Evolutionary conservation across 139 green algal genomes (phyloP).

Genomic region (Trebouxia sp.): DNA sequence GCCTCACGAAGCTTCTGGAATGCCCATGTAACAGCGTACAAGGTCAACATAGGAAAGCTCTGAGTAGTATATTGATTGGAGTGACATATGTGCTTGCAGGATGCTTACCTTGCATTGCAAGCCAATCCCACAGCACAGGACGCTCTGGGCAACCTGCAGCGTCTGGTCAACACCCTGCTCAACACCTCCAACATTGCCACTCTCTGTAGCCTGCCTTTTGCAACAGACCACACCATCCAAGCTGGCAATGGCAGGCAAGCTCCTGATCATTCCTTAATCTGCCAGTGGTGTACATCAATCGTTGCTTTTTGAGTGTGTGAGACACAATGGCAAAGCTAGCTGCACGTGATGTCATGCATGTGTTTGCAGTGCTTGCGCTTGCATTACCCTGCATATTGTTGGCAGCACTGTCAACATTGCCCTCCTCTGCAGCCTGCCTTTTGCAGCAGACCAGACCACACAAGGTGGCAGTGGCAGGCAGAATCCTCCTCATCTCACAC

Average conservation of each 20-base stretch:
- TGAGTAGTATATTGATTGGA: background rate
- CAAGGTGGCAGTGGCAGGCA: background rate
- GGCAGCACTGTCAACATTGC: background rate
- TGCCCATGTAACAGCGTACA: background rate
- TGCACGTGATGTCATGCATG: too few species aligned
- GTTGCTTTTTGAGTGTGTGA: too few species aligned
- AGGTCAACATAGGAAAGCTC: background rate
- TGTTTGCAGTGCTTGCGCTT: too few species aligned
- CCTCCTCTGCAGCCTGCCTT: constrained; percentile 18
- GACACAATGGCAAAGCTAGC: too few species aligned
- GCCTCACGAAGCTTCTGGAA: too few species aligned
- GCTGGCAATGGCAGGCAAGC: background rate
- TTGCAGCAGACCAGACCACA: background rate
- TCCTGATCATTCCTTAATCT: background rate
- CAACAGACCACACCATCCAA: background rate
- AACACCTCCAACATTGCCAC: constrained; percentile 13
- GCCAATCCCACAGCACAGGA: background rate
- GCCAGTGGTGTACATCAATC: too few species aligned
- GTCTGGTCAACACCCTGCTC: background rate
- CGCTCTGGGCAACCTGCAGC: background rate
- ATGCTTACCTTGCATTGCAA: background rate
- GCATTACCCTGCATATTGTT: too few species aligned
- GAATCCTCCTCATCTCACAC: too few species aligned
- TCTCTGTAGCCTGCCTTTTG: constrained; percentile 18
- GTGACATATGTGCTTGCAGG: background rate